Evolutionary conservation across 768 basidiomycete genomes (phyloP).

Genomic region (Suillus spraguei): DNA sequence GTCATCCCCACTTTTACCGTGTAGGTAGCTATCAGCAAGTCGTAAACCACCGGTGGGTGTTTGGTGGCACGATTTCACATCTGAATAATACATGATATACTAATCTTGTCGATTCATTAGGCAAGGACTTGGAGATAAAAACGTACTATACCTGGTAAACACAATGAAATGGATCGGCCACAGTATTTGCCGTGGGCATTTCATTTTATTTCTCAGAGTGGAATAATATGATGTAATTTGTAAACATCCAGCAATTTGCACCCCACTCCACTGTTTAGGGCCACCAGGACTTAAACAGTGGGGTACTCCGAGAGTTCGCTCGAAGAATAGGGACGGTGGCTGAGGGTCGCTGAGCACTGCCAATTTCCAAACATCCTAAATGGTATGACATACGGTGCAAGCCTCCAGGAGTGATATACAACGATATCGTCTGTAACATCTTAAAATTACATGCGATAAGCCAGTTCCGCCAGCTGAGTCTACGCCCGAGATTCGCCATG

Average conservation of each 20-base stretch:
- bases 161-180: slow-evolving; percentile 58
- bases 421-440: background rate
- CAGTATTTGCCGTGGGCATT: slow-evolving; percentile 43
- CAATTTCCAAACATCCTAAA: background rate
- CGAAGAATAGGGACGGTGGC: slow-evolving; percentile 42
- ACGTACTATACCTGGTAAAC: slow-evolving; percentile 50
- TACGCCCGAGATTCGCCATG: background rate
- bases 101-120: slow-evolving; percentile 23
- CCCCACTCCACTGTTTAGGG: slow-evolving; percentile 44
- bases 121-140: slow-evolving; percentile 44
- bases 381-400: background rate
- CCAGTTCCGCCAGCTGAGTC: background rate
- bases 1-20: slow-evolving; percentile 49
- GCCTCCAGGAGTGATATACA: background rate
- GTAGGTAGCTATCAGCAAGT: slow-evolving; percentile 48
- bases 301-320: slow-evolving; percentile 48
- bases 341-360: background rate
- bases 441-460: background rate
- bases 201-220: background rate
- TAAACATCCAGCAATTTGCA: slow-evolving; percentile 44
- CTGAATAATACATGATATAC: background rate
- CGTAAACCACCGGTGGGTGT: slow-evolving; percentile 40
- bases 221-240: background rate
- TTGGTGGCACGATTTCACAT: background rate
- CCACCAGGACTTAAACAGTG: slow-evolving; percentile 45